These are phyloP conservation scores for Ramularia endophylla DNA, from an alignment of 2,329 filamentous ascomycete species.

Conservation along the genomic window DNA sequence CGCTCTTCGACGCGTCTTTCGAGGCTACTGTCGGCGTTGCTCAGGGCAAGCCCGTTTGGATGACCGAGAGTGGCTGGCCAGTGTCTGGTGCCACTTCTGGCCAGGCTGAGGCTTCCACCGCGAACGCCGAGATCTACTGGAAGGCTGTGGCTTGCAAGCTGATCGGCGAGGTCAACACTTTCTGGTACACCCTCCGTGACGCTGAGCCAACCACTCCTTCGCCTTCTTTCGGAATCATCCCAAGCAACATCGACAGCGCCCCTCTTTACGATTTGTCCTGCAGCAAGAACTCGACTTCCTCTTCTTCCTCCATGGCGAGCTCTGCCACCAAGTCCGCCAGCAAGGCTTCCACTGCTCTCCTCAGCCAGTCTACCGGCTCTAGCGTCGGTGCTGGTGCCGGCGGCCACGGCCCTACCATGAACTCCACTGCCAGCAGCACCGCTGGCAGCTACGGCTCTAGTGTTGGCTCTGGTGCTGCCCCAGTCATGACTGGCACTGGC, in stretches of 20 bases:
- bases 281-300: constrained; percentile 7
- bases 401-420: too few relatives aligned
- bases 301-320: constrained; percentile 1
- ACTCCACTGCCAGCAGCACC: not conserved
- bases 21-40: constrained; percentile 53
- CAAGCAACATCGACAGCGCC: not conserved
- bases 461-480: not conserved
- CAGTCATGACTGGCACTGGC: not conserved
- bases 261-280: constrained; percentile 8
- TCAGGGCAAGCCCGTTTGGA: constrained; percentile 64
- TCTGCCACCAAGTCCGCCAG: constrained; percentile 1
- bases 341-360: not conserved
- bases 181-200: constrained; percentile 57
- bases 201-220: constrained; percentile 1
- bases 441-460: not conserved
- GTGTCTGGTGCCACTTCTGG: constrained; percentile 60
- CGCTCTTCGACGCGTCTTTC: constrained; percentile 64
- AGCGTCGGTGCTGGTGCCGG: not conserved
- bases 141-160: constrained; percentile 66
- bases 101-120: constrained; percentile 54
- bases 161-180: constrained; percentile 56
- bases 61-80: constrained; percentile 83
- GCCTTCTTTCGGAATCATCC: constrained; percentile 14
- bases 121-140: constrained; percentile 75
- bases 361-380: not conserved